phyloP scores from a whole-genome alignment of 2,329 filamentous ascomycete species.

The Amesomyces nigricolor region DNA sequence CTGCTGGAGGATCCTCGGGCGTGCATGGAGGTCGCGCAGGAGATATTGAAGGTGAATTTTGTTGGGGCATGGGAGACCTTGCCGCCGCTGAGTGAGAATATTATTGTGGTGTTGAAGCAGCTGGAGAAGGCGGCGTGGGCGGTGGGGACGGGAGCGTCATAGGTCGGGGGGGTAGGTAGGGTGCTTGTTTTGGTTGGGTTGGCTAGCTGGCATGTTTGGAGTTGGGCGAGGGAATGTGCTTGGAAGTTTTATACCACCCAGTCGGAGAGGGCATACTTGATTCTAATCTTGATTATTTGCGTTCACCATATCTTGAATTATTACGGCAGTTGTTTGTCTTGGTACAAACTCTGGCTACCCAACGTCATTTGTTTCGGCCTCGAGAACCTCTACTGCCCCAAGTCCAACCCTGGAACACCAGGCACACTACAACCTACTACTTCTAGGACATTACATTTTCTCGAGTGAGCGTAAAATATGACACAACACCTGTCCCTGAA shows the following conservation, averaged over 20 bases:
- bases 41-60: slow-evolving; percentile 52
- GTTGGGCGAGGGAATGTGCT: background rate
- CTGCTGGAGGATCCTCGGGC: slow-evolving; percentile 50
- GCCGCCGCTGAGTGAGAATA: slow-evolving; percentile 62
- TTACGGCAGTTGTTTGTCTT: background rate
- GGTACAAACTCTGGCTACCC: background rate
- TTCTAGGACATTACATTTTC: too few relatives aligned
- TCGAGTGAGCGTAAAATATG: too few relatives aligned
- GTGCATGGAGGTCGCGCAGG: slow-evolving; percentile 54
- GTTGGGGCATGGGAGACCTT: slow-evolving; percentile 36
- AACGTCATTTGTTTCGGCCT: too few relatives aligned
- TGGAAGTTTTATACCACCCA: background rate
- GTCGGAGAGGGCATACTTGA: too few relatives aligned
- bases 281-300: too few relatives aligned
- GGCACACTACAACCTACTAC: too few relatives aligned
- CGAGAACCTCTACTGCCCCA: too few relatives aligned
- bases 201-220: background rate
- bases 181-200: background rate
- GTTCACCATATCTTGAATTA: too few relatives aligned
- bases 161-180: too few relatives aligned
- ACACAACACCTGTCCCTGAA: too few relatives aligned
- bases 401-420: too few relatives aligned
- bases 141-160: slow-evolving; percentile 20
- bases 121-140: slow-evolving; percentile 47
- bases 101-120: slow-evolving; percentile 58